phyloP scores from a whole-genome alignment of 2,329 filamentous ascomycete genomes.

The Botrytis squamosa region DNA sequence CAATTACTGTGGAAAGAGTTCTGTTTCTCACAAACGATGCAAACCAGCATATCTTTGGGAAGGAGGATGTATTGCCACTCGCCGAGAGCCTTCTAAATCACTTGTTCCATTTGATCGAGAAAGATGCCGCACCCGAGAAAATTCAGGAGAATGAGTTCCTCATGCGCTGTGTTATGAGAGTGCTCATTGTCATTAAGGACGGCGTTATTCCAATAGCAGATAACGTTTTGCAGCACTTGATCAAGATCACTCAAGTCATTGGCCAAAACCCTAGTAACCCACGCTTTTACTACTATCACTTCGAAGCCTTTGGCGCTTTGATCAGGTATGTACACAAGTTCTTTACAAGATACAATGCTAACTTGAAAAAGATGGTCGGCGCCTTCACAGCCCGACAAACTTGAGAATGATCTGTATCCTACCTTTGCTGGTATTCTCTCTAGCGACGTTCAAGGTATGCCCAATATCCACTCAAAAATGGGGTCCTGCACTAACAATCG shows the following conservation, averaged over 20 bases:
- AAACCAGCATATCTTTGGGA: slow-evolving; percentile 75
- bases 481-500: slow-evolving; percentile 37
- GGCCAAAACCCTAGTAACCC: slow-evolving; percentile 95
- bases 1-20: slow-evolving; percentile 92
- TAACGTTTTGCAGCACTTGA: slow-evolving; percentile 76
- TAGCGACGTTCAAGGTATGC: slow-evolving; percentile 74
- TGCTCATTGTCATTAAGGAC: slow-evolving; percentile 90
- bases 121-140: slow-evolving; percentile 80
- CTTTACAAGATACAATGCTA: not conserved
- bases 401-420: slow-evolving; percentile 78
- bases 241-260: slow-evolving; percentile 88
- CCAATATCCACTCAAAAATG: not conserved
- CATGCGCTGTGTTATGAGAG: slow-evolving; percentile 98
- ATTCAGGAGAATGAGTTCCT: slow-evolving; percentile 98
- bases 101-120: slow-evolving; percentile 87
- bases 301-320: slow-evolving; percentile 88
- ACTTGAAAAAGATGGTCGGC: slow-evolving; percentile 55
- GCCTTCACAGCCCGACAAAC: slow-evolving; percentile 64
- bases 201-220: slow-evolving; percentile 73
- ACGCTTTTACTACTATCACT: slow-evolving; percentile 97
- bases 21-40: slow-evolving; percentile 77
- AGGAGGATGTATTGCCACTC: slow-evolving; percentile 74
- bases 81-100: slow-evolving; percentile 86
- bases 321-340: slow-evolving; percentile 48
- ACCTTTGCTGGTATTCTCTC: slow-evolving; percentile 79